Base-by-base conservation (phyloP, 306 rosid genomes). In the barrel medic (Medicago truncatula) region DNA sequence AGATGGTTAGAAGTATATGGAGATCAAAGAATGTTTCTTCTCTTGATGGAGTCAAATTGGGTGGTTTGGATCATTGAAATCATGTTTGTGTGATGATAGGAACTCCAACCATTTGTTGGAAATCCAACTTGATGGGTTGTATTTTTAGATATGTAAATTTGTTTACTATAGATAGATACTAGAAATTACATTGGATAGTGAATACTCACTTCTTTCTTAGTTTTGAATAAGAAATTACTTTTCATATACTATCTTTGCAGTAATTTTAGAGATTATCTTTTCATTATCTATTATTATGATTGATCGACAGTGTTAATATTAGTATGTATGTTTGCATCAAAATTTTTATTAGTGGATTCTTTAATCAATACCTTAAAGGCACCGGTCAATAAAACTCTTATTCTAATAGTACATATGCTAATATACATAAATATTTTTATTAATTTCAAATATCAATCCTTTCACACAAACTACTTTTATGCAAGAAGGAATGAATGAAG, bases 31-130 rank as follows among this genome's bases (percentile, higher is more conserved):
- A 40, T 74, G 69, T 75, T 78, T 47, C 61, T 73, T 3, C 68
- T 60, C 52, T 20, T 20, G 82, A 28, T 28, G 31, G 31, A 28
- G 4, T 28, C 31, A 28, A 28, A 28, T 28, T 28, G 31, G 31
- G 31, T 28, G 31, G 4, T 28, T 28, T 28, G 31, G 31, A 3
- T 28, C 31, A 28, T 28, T 28, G 31, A 28, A 28, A 28, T 28
- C 31, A 28, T 28, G 31, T 28, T 28, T 28, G 31, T 28, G 31
- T 3, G 31, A 28, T 13, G 44, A 72, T 46, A 58, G 76, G 75
- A 61, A 62, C 58, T 75, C 71, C 85, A 76, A 84, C 78, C 67
- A 56, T 73, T 77, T 77, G 84, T 83, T 80, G 87, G 81, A 64
- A 71, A 66, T 66, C 58, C 82, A 68, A 73, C 67, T 15, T 54